These are phyloP conservation scores for Vigna trinervia DNA, from an alignment of 306 rosid genomes.

Conservation along the genomic window DNA sequence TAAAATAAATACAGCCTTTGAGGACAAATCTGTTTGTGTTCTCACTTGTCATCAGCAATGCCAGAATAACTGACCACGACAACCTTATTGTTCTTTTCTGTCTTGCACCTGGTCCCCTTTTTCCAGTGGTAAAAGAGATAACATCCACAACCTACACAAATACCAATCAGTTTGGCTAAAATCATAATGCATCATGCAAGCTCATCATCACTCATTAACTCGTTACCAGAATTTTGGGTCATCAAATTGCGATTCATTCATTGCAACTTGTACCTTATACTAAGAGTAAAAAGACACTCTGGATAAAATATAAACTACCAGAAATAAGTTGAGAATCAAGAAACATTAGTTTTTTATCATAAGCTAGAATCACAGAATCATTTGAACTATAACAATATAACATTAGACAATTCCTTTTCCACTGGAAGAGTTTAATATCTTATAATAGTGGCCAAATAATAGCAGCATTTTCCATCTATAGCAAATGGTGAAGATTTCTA, in stretches of 20 bases:
- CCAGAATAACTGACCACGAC: constrained; percentile 38
- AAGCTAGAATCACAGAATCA: neutral
- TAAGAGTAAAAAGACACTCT: neutral
- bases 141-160: constrained; percentile 69
- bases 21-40: constrained; percentile 34
- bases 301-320: neutral
- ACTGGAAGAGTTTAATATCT: neutral
- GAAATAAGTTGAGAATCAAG: constrained; percentile 27
- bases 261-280: neutral
- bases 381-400: neutral
- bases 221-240: neutral
- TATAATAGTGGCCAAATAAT: too few species aligned
- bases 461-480: too few species aligned
- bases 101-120: constrained; percentile 51
- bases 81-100: constrained; percentile 56
- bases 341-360: constrained; percentile 17
- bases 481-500: neutral
- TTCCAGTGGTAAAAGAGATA: constrained; percentile 63
- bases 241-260: neutral
- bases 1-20: neutral
- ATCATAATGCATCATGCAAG: constrained; percentile 30
- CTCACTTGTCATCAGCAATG: constrained; percentile 40
- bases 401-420: constrained; percentile 15
- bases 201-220: neutral
- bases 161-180: constrained; percentile 28